A percentile compares a stretch with the other conserved stretches of the same genome.
These are phyloP conservation scores for Colletotrichum sp. DNA, from an alignment of 2,329 filamentous ascomycete genomes.

Conservation along the genomic window DNA sequence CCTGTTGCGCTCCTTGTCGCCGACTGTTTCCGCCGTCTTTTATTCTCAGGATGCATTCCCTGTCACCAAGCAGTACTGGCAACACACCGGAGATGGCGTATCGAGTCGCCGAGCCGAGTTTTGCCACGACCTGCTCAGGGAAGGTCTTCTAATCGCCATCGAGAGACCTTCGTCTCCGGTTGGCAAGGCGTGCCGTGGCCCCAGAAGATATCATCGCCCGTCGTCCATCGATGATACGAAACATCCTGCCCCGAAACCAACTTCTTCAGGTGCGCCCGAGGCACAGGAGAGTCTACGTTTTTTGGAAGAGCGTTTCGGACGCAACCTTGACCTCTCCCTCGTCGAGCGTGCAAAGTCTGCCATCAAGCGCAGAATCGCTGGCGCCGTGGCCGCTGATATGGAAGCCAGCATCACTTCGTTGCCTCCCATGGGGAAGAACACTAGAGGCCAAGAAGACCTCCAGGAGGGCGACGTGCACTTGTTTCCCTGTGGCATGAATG, in stretches of 20 bases:
- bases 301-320: conserved; percentile 91
- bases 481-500: conserved; percentile 90
- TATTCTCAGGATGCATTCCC: conserved; percentile 71
- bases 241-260: conserved; percentile 23
- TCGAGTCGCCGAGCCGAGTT: conserved; percentile 93
- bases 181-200: conserved; percentile 66
- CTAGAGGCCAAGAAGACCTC: conserved; percentile 66
- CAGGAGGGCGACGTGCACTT: conserved; percentile 88
- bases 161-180: conserved; percentile 28
- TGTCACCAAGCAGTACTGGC: conserved; percentile 94
- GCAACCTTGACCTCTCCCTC: conserved; percentile 83
- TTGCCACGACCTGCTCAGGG: conserved; percentile 75
- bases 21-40: conserved; percentile 72
- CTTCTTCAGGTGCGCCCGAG: conserved; percentile 34
- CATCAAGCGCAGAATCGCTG: conserved; percentile 86
- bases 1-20: conserved; percentile 58
- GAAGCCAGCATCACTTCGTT: conserved; percentile 64
- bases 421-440: conserved; percentile 51
- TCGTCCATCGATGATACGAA: conserved; percentile 43
- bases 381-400: conserved; percentile 75
- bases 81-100: conserved; percentile 91
- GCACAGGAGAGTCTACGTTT: conserved; percentile 76
- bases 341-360: conserved; percentile 84
- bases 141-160: conserved; percentile 60
- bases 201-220: conserved; percentile 76